Conservation (phyloP, 2,329 filamentous ascomycete species). For the Camillea tinctor region DNA sequence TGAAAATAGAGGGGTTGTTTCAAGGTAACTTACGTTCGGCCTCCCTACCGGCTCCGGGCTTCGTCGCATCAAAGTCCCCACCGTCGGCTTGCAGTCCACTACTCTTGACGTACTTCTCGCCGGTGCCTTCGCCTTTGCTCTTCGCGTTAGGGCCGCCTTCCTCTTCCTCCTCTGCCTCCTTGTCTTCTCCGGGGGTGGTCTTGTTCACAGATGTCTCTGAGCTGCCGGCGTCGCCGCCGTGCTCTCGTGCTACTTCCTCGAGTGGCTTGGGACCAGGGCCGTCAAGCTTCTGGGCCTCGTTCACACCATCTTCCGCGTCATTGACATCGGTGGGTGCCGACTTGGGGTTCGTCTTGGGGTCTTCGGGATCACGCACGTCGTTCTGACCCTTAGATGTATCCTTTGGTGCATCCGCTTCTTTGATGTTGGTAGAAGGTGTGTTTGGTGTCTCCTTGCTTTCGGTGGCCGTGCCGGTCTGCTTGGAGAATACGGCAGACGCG, state of each 20-base stretch:
- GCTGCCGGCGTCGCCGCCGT: constrained; percentile 31
- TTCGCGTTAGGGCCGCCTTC: constrained; percentile 27
- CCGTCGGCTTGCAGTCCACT: constrained; percentile 62
- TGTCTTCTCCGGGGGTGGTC: constrained; percentile 31
- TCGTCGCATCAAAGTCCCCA: constrained; percentile 64
- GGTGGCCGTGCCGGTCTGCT: constrained; percentile 26
- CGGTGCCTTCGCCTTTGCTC: constrained; percentile 46
- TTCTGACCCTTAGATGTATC: constrained; percentile 36
- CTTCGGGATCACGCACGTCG: constrained; percentile 40
- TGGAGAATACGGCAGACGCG: constrained; percentile 15
- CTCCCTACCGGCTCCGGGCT: constrained; percentile 63
- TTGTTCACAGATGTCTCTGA: neutral
- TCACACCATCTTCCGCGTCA: constrained; percentile 32
- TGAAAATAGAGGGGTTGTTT: neutral
- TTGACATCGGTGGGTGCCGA: constrained; percentile 39
- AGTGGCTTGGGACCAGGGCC: constrained; percentile 46
- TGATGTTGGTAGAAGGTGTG: constrained; percentile 28
- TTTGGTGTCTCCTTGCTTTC: constrained; percentile 24
- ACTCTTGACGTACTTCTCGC: constrained; percentile 56
- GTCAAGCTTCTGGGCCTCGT: constrained; percentile 36
- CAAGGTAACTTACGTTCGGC: constrained; percentile 56
- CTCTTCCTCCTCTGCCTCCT: constrained; percentile 19
- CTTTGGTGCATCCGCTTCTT: constrained; percentile 20
- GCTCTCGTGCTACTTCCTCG: constrained; percentile 29
- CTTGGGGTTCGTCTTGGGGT: constrained; percentile 35